Evolutionary conservation across 1,284 basidiomycete genomes (phyloP), one percentile per base, ranked within the genome.

Genomic region (Leccinum griseonigrum): DNA sequence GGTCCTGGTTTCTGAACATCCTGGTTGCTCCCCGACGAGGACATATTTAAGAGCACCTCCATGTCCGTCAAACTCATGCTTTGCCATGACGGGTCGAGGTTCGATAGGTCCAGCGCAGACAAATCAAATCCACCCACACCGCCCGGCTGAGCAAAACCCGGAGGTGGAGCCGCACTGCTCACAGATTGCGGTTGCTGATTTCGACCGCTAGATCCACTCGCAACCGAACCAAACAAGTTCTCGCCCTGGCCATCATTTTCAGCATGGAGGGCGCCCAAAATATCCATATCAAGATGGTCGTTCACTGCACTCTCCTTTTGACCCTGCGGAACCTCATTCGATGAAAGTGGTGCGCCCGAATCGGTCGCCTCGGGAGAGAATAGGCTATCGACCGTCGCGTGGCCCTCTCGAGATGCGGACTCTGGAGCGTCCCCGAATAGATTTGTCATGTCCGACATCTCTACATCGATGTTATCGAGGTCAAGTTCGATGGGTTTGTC

Each of bases 401-500:
- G 74, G 16, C 71, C 67, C 52, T 77, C 74, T 43, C 71, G 68
- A 14, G 77, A 65, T 28, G 67, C 65, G 16, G 78, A 60, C 52
- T 78, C 79, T 8, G 70, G 66, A 13, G 71, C 64, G 60, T 83
- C 80, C 10, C 83, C 81, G 66, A 87, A 88, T 11, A 86, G 70
- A 66, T 82, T 79, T 22, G 78, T 76, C 79, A 85, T 83, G 55
- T 70, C 75, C 26, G 78, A 72, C 75, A 82, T 83, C 66, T 86
- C 84, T 60, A 88, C 84, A 60, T 89, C 86, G 73, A 90, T 85
- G 59, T 67, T 65, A 51, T 91, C 89, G 54, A 91, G 68, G 70
- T 92, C 90, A 13, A 92, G 79, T 69, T 91, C 90, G 61, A 92
- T 92, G 13, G 90, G 90, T 69, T 90, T 89, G 71, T 92, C 90